phyloP scores from a whole-genome alignment of 2,329 filamentous ascomycete species.

The Fusarium oligoseptatum region DNA sequence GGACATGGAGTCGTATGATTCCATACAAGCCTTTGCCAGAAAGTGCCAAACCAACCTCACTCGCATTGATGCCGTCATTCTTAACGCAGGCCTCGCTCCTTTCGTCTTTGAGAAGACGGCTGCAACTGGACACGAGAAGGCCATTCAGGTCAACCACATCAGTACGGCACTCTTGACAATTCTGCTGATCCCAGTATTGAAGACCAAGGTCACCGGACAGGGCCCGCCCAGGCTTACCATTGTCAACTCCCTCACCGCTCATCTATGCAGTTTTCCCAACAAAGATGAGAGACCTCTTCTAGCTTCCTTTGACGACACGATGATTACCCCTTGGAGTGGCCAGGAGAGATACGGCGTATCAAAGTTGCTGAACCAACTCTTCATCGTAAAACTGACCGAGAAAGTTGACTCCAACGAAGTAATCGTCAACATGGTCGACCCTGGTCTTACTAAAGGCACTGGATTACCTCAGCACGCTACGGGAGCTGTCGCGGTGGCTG shows the following conservation, averaged over 20 bases:
- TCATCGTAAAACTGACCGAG: slow-evolving; percentile 55
- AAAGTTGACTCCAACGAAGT: slow-evolving; percentile 52
- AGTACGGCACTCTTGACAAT: slow-evolving; percentile 48
- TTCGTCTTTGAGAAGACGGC: slow-evolving; percentile 28
- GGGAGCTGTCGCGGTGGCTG: slow-evolving; percentile 9
- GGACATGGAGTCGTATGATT: slow-evolving; percentile 46
- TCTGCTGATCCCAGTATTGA: slow-evolving; percentile 44
- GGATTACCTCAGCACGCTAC: slow-evolving; percentile 30
- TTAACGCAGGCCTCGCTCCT: slow-evolving; percentile 51
- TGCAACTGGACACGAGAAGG: slow-evolving; percentile 47
- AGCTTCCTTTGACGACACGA: slow-evolving; percentile 44
- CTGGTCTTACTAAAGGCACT: slow-evolving; percentile 48
- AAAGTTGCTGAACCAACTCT: slow-evolving; percentile 51
- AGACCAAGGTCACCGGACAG: slow-evolving; percentile 9
- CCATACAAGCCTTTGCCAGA: slow-evolving; percentile 34
- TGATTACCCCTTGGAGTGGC: slow-evolving; percentile 36
- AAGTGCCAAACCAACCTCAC: slow-evolving; percentile 29
- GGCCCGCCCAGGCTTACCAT: slow-evolving; percentile 43
- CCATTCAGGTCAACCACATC: slow-evolving; percentile 52
- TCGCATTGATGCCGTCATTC: slow-evolving; percentile 45
- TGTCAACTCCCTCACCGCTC: slow-evolving; percentile 48
- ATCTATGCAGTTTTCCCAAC: slow-evolving; percentile 46
- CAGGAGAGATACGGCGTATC: slow-evolving; percentile 47
- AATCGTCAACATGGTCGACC: slow-evolving; percentile 54
- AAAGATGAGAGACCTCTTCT: slow-evolving; percentile 44